phyloP scores from a whole-genome alignment of 148 eudicot species.

The Fagopyrum esculentum region DNA sequence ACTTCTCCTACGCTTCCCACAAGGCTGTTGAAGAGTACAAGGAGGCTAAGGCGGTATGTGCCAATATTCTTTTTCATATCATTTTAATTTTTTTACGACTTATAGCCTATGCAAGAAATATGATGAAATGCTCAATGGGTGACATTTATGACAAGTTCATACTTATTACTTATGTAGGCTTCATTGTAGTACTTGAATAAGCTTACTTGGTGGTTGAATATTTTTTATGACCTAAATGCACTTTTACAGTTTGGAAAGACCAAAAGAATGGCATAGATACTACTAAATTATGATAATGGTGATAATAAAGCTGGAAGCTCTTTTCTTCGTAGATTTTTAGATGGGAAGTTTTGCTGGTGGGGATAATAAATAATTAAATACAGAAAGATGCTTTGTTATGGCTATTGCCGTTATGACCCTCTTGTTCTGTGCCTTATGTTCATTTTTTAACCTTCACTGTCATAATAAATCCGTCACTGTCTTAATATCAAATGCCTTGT shows the following conservation, averaged over 20 bases:
- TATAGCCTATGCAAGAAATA: background rate
- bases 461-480: background rate
- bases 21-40: constrained; percentile 78
- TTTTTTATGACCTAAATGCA: background rate
- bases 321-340: background rate
- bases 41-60: constrained; percentile 78
- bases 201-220: background rate
- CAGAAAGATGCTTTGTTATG: background rate
- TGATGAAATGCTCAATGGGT: background rate
- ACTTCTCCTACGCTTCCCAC: constrained; percentile 72
- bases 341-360: background rate
- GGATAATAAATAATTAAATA: background rate
- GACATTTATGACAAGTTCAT: background rate
- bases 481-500: no score
- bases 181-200: background rate
- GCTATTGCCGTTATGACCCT: background rate
- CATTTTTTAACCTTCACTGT: background rate
- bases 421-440: background rate
- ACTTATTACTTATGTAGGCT: background rate
- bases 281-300: background rate
- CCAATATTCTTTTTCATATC: background rate
- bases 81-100: background rate
- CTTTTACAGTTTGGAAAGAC: background rate
- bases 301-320: background rate
- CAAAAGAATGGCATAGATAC: background rate